phyloP scores from a whole-genome alignment of 257 asterid species.

The Mitragyna speciosa region DNA sequence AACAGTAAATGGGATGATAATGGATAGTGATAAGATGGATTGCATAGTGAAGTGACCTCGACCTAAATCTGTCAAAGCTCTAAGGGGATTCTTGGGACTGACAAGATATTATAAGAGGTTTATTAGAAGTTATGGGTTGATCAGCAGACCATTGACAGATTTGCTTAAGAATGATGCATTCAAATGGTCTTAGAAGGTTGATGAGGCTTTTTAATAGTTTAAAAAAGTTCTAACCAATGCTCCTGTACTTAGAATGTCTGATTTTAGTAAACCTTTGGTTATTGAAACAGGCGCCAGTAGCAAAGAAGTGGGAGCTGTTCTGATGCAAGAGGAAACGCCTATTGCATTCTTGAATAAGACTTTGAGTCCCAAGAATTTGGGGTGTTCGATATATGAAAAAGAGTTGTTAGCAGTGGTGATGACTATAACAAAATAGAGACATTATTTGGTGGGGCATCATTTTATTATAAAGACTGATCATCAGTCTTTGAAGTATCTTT shows the following conservation, averaged over 20 bases:
- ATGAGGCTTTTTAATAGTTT: not conserved
- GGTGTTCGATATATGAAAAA: too few species aligned
- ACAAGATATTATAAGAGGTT: not conserved
- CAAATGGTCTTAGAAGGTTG: not conserved
- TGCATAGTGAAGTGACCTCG: accelerated
- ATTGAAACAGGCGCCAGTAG: not conserved
- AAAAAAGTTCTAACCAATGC: not conserved
- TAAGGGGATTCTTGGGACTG: not conserved
- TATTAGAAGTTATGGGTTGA: not conserved
- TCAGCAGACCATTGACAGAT: not conserved
- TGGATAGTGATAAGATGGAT: not conserved
- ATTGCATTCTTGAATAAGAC: not conserved
- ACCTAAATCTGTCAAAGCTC: not conserved
- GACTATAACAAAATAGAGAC: too few species aligned
- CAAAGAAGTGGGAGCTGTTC: not conserved
- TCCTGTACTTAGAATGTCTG: not conserved
- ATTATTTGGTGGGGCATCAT: not conserved
- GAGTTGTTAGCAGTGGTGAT: too few species aligned
- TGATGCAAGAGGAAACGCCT: not conserved
- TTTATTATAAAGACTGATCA: not conserved
- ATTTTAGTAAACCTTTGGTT: not conserved
- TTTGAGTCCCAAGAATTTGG: not conserved
- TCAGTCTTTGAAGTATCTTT: not conserved
- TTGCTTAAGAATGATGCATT: not conserved
- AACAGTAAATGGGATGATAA: accelerated